Evolutionary conservation across 2,329 filamentous ascomycete genomes (phyloP).

Genomic region (Beauveria australis): DNA sequence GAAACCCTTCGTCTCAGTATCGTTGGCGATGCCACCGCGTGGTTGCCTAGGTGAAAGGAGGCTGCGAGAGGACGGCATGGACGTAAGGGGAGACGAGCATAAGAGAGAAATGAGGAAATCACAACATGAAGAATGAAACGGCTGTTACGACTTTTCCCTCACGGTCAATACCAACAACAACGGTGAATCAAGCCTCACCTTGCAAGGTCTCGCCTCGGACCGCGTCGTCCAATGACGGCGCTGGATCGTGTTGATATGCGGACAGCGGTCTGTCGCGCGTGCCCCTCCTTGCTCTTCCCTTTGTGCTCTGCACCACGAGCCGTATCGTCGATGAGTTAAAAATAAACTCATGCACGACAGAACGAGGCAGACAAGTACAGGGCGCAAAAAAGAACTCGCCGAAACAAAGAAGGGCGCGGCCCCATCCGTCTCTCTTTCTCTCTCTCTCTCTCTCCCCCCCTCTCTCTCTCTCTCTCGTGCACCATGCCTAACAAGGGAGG

Average conservation of each 20-base stretch:
- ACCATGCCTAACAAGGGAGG: neutral
- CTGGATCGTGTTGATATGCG: neutral
- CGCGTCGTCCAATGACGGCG: neutral
- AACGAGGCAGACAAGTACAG: constrained; percentile 1
- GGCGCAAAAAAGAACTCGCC: neutral
- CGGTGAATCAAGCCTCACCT: too few relatives aligned
- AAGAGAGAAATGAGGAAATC: neutral
- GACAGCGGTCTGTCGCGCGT: neutral
- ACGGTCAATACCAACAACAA: neutral
- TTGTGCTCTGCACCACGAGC: constrained; percentile 1
- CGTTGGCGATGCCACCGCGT: neutral
- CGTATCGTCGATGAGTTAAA: constrained; percentile 5
- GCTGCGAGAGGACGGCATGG: neutral
- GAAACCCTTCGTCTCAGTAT: neutral
- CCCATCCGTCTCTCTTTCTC: neutral
- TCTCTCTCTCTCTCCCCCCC: neutral
- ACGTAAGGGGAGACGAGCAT: neutral
- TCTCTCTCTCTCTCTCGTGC: too few relatives aligned
- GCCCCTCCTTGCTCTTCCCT: neutral
- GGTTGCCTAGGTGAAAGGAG: neutral
- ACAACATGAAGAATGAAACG: neutral
- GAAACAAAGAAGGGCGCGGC: neutral
- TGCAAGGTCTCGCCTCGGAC: too few relatives aligned
- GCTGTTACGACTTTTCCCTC: neutral
- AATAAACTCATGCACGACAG: constrained; percentile 9